These are phyloP conservation scores for Arabidopsis arenosa DNA, from an alignment of 345 rosid species.

Conservation along the genomic window DNA sequence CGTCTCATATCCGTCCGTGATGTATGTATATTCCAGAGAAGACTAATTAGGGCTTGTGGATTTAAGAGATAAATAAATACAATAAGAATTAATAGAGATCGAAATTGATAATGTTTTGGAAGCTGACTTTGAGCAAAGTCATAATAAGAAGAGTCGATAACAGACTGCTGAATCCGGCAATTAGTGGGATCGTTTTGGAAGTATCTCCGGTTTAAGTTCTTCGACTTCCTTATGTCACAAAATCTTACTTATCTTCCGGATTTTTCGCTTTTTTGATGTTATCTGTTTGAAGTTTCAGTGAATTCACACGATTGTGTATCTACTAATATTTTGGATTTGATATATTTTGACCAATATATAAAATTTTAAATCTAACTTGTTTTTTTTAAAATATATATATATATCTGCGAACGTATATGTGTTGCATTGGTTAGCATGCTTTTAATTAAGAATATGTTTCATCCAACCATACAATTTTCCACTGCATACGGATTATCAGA, in stretches of 20 bases:
- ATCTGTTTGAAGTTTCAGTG: conserved; percentile 39
- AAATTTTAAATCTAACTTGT: neutral
- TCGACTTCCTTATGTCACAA: conserved; percentile 27
- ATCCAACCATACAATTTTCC: neutral
- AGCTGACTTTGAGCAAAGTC: conserved; percentile 33
- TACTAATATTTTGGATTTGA: neutral
- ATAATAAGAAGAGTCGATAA: conserved; percentile 26
- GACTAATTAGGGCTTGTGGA: neutral
- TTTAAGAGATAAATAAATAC: conserved; percentile 5
- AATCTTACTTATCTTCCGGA: conserved; percentile 33
- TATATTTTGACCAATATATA: neutral
- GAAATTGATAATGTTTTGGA: conserved; percentile 9
- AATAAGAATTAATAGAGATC: conserved; percentile 18
- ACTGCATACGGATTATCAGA: neutral
- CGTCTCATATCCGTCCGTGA: too few species aligned
- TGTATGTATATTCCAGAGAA: neutral
- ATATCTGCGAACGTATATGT: neutral
- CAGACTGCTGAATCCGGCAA: conserved; percentile 34
- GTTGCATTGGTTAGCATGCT: neutral
- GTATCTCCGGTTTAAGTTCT: conserved; percentile 29
- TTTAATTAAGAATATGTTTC: neutral
- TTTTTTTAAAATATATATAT: neutral
- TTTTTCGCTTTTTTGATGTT: conserved; percentile 24
- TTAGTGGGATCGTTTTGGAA: conserved; percentile 39
- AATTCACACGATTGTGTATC: neutral